A percentile compares a stretch with the other conserved stretches of the same genome.
Evolutionary conservation across 2,329 filamentous ascomycete genomes (phyloP).

Genomic region (Fusarium sulawesiense): DNA sequence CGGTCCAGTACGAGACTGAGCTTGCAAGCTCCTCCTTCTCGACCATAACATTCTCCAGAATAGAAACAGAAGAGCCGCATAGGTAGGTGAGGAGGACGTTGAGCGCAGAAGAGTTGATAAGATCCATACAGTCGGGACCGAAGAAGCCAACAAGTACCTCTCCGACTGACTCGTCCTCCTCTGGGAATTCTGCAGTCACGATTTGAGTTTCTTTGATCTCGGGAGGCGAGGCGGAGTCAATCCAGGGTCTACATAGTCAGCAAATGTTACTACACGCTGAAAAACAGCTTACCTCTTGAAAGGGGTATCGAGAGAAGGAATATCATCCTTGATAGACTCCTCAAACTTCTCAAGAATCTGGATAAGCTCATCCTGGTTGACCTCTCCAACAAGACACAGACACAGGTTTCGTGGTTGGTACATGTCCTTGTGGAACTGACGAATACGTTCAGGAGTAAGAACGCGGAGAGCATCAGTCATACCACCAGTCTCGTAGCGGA

Average conservation of each 20-base stretch:
- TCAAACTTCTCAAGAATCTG: constrained; percentile 89
- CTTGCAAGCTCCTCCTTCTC: constrained; percentile 94
- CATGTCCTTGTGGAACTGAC: constrained; percentile 96
- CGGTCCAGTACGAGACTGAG: constrained; percentile 82
- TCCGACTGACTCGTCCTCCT: constrained; percentile 94
- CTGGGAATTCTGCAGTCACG: constrained; percentile 88
- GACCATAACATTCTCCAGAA: constrained; percentile 91
- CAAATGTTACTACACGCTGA: not conserved
- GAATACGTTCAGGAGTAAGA: constrained; percentile 87
- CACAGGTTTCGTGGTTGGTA: constrained; percentile 97
- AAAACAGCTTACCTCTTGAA: constrained; percentile 70
- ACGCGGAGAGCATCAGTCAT: constrained; percentile 93
- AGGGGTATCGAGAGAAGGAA: constrained; percentile 78
- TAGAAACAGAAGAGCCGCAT: constrained; percentile 90
- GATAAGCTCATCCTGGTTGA: constrained; percentile 83
- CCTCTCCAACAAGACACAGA: constrained; percentile 89
- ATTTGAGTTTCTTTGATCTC: constrained; percentile 77
- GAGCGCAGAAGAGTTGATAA: constrained; percentile 75
- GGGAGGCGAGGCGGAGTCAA: constrained; percentile 84
- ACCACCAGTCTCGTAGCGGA: constrained; percentile 97
- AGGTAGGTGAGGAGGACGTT: constrained; percentile 87
- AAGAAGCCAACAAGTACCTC: constrained; percentile 89
- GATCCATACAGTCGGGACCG: constrained; percentile 82
- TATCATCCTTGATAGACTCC: constrained; percentile 82
- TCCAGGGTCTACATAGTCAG: constrained; percentile 73